These are phyloP conservation scores for Toxicodendron radicans DNA, from an alignment of 345 rosid species.

Conservation along the genomic window DNA sequence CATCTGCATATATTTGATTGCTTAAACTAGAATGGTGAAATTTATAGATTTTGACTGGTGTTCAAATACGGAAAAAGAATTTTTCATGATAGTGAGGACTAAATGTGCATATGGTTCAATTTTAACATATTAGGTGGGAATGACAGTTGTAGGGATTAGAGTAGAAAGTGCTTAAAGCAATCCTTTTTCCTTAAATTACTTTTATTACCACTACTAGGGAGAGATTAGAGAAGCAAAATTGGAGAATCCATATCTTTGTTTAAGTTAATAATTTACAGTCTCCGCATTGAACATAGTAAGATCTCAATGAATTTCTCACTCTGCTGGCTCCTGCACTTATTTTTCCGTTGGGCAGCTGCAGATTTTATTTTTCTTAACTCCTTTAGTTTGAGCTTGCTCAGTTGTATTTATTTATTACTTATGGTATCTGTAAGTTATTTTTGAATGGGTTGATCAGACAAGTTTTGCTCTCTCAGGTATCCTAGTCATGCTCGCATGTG, in stretches of 20 bases:
- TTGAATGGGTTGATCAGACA: slow-evolving; percentile 2
- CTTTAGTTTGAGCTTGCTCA: background rate
- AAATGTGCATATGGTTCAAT: background rate
- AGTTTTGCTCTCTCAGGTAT: slow-evolving; percentile 58
- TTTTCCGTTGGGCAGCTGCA: background rate
- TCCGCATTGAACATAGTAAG: background rate
- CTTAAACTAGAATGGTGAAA: background rate
- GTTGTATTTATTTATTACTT: background rate
- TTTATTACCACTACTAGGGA: background rate
- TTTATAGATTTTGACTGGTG: background rate
- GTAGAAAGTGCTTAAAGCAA: background rate
- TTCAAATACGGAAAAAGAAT: background rate
- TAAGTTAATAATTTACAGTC: background rate
- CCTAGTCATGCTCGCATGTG: slow-evolving; percentile 99
- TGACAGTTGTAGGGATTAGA: background rate
- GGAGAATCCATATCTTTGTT: background rate
- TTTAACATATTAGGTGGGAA: background rate
- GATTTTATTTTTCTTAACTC: background rate
- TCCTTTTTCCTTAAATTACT: background rate
- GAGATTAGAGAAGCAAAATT: background rate
- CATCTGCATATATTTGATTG: background rate
- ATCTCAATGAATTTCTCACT: background rate
- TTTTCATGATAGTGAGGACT: background rate
- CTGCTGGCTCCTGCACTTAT: background rate
- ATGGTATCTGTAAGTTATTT: background rate